phyloP scores from a whole-genome alignment of 805 yeast species.

The Suhomyces faveliae region DNA sequence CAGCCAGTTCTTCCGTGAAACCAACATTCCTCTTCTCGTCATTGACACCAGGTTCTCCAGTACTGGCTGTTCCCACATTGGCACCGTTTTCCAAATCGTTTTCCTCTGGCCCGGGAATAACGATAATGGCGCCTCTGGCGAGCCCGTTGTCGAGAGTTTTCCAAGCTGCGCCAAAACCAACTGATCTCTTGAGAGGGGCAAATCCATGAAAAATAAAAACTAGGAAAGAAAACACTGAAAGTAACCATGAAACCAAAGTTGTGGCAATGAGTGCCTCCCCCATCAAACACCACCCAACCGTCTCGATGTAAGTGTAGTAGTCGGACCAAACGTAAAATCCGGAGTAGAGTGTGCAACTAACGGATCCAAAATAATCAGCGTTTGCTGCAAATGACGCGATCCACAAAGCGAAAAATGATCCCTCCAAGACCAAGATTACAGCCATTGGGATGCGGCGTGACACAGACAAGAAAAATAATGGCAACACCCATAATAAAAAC shows the following conservation, averaged over 20 bases:
- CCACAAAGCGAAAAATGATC: constrained; percentile 20
- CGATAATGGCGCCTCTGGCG: constrained; percentile 6
- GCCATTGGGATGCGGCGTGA: constrained; percentile 12
- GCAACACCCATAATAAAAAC: constrained; percentile 5
- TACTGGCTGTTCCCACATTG: background rate
- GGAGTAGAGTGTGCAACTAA: constrained; percentile 7
- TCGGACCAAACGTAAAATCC: too few species aligned
- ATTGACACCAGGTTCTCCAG: background rate
- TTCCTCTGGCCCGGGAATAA: background rate
- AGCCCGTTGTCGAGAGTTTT: background rate
- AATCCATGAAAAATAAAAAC: constrained; percentile 15
- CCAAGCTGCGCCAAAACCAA: background rate
- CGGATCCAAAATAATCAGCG: constrained; percentile 19
- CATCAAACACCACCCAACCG: constrained; percentile 17
- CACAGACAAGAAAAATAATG: constrained; percentile 9
- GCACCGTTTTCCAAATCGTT: background rate
- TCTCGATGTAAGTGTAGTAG: background rate
- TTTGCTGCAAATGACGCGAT: constrained; percentile 21
- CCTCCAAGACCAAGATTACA: constrained; percentile 15
- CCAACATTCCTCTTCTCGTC: too few species aligned
- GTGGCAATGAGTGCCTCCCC: constrained; percentile 24
- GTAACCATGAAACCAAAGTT: constrained; percentile 20
- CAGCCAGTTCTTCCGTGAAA: too few species aligned
- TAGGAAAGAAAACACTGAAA: constrained; percentile 17
- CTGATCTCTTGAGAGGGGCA: constrained; percentile 13